Evolutionary conservation across 768 basidiomycete species (phyloP).

Genomic region (Calocybe cyanea): DNA sequence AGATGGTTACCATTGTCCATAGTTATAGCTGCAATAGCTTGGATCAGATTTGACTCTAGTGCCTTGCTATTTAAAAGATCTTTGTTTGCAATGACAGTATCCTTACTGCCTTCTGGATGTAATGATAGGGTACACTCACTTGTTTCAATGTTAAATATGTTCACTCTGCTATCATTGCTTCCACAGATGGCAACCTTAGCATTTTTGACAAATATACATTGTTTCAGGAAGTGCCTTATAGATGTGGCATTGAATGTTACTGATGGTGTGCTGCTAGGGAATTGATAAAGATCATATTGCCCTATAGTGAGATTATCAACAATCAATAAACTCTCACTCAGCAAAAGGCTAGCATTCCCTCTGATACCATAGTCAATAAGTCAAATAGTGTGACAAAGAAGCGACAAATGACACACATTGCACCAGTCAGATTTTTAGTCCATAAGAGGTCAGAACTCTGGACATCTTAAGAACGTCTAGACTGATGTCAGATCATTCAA

Average conservation of each 20-base stretch:
- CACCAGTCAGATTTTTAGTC: not conserved
- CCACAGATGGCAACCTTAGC: slow-evolving; percentile 11
- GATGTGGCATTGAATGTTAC: slow-evolving; percentile 2
- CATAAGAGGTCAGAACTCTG: not conserved
- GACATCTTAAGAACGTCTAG: not conserved
- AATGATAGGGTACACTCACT: not conserved
- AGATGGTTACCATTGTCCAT: not conserved
- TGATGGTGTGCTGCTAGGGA: slow-evolving; percentile 1
- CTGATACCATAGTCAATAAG: slow-evolving; percentile 3
- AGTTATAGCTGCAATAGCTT: slow-evolving; percentile 1
- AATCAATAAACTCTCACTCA: slow-evolving; percentile 7
- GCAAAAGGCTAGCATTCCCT: slow-evolving; percentile 8
- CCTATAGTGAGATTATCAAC: slow-evolving; percentile 12
- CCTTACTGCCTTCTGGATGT: not conserved
- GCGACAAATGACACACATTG: slow-evolving; percentile 5
- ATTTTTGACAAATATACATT: slow-evolving; percentile 8
- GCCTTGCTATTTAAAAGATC: not conserved
- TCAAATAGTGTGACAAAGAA: not conserved
- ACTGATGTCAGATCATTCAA: not conserved
- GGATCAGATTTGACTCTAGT: slow-evolving; percentile 4
- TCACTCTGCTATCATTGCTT: slow-evolving; percentile 2
- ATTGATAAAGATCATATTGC: slow-evolving; percentile 3
- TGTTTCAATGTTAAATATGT: slow-evolving; percentile 6
- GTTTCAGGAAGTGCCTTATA: not conserved
- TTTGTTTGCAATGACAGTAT: not conserved